Evolutionary conservation across 352 stramenopile species (phyloP), one percentile per base, ranked within the genome.

Genomic region (Albugo laibachii): DNA sequence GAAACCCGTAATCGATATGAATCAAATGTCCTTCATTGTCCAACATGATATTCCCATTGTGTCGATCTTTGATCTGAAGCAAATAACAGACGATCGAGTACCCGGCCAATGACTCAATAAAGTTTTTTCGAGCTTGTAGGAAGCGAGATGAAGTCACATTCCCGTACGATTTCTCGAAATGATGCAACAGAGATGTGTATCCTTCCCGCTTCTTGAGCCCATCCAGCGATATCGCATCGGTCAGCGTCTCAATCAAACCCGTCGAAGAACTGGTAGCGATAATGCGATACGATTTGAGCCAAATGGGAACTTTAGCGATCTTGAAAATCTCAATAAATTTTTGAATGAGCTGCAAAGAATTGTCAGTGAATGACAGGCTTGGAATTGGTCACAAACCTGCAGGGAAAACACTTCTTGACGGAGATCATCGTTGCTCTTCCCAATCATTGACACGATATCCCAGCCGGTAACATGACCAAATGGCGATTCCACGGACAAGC

Each of bases 21-120:
- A 99, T 95, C 11, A 99, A 78, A 62, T 97, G 93, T 13, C 96
- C 95, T 65, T 95, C 76, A 41, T 86, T 97, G 65, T 99, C 95
- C 45, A 99, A 82, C 85, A 99, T 97, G 43, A 99, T 98, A 59
- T 99, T 99, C 36, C 95, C 96, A 53, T 99, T 99, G 83, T 99
- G 96, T 6, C 95, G 83, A 69, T 99, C 96, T 61, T 99, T 99
- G 58, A 99, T 87, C 55, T 97, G 92, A 21, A 99, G 63, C 20
- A 99, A 80, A 58, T 99, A 99, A 37, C 71, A 92, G 38, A 99
- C 92, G 15, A 99, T 69, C 37, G 91, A 97, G 71, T 99, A 99
- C 6, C 82, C 96, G 11, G 93, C 95, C 62, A 99, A 84, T 27
- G 83, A 97, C 50, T 91, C 71, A 45, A 97, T 93, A 52, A 97